Evolutionary conservation across 2,329 filamentous ascomycete species (phyloP).

Genomic region (Zalaria sp.): DNA sequence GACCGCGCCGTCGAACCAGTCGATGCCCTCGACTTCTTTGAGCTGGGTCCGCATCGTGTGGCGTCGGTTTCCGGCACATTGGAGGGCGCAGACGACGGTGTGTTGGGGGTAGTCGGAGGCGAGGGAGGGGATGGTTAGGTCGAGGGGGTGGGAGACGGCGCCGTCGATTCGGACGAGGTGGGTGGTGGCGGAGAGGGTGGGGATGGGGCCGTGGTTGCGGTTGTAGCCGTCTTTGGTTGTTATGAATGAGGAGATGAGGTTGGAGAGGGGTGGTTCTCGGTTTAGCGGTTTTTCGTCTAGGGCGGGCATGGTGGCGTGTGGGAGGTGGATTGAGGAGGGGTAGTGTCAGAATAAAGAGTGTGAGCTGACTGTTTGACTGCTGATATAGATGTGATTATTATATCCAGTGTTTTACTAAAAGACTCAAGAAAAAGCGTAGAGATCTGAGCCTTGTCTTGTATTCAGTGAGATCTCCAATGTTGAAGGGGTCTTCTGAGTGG

Average conservation of each 20-base stretch:
- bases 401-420: no score
- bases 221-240: slow-evolving; percentile 37
- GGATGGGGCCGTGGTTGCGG: slow-evolving; percentile 21
- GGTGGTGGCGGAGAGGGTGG: slow-evolving; percentile 11
- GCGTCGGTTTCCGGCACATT: slow-evolving; percentile 46
- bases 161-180: slow-evolving; percentile 36
- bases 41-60: slow-evolving; percentile 46
- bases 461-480: no score
- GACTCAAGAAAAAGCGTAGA: no score
- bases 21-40: slow-evolving; percentile 44
- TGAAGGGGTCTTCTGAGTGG: no score
- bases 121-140: slow-evolving; percentile 34
- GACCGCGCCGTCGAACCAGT: slow-evolving; percentile 46
- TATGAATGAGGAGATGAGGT: slow-evolving; percentile 36
- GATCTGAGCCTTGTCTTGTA: no score
- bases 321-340: no score
- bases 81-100: slow-evolving; percentile 40
- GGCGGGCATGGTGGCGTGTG: slow-evolving; percentile 1
- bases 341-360: no score
- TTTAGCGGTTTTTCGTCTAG: slow-evolving; percentile 27
- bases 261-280: slow-evolving; percentile 29
- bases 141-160: slow-evolving; percentile 28
- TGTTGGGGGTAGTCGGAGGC: slow-evolving; percentile 36
- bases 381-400: no score
- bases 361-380: no score